A percentile compares a stretch with the other conserved stretches of the same genome.
These are phyloP conservation scores for Aspergillus nanangensis DNA, from an alignment of 495 filamentous ascomycete species.

Conservation along the genomic window DNA sequence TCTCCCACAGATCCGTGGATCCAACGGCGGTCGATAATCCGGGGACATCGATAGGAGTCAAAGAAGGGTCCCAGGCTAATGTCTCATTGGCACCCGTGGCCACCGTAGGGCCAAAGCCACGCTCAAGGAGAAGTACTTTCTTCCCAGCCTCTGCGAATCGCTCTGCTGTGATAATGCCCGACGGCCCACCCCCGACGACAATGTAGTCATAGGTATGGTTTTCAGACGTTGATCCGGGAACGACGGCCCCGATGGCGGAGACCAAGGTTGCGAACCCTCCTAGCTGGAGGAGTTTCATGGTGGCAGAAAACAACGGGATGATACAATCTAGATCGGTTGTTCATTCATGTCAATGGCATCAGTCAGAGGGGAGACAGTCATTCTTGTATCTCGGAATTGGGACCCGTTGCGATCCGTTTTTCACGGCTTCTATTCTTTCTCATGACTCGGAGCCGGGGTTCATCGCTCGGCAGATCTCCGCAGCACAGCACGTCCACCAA, in stretches of 20 bases:
- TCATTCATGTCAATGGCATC: no score
- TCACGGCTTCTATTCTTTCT: no score
- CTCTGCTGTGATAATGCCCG: slow-evolving; percentile 47
- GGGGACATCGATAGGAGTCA: slow-evolving; percentile 77
- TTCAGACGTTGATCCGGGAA: not conserved
- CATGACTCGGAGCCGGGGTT: no score
- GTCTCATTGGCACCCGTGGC: slow-evolving; percentile 25
- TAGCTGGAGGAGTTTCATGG: not conserved
- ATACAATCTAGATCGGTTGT: no score
- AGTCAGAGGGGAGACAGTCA: no score
- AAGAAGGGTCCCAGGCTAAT: slow-evolving; percentile 23
- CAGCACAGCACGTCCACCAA: no score
- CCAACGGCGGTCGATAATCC: slow-evolving; percentile 48
- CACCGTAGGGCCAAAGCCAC: slow-evolving; percentile 28
- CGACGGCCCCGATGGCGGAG: not conserved
- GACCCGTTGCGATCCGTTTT: no score
- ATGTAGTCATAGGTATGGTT: slow-evolving; percentile 25
- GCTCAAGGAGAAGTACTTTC: slow-evolving; percentile 37
- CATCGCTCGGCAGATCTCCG: no score
- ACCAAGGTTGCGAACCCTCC: not conserved
- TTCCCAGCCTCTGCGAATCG: slow-evolving; percentile 60
- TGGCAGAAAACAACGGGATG: no score
- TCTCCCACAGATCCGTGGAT: slow-evolving; percentile 15
- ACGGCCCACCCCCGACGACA: slow-evolving; percentile 30
- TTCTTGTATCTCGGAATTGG: no score